Conservation (phyloP, 148 eudicot genomes). For the Linanthus parryae region DNA sequence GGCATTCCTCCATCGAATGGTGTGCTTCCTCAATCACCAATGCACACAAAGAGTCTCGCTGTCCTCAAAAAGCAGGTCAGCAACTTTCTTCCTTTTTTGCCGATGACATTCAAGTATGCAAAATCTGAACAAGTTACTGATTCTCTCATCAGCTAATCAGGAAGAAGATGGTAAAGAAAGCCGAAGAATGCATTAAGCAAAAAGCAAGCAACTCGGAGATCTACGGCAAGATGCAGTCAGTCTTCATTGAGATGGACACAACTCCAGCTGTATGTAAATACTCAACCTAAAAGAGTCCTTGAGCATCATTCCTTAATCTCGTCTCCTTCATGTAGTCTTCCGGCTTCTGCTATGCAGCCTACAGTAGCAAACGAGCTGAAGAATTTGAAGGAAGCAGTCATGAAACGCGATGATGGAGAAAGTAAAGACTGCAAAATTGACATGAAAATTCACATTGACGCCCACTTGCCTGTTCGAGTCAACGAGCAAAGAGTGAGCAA, state of each 20-base stretch:
- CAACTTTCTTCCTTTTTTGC: background rate
- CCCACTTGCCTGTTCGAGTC: constrained; percentile 72
- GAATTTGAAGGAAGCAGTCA: constrained; percentile 51
- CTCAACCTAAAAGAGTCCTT: background rate
- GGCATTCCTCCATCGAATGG: constrained; percentile 86
- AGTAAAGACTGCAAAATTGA: constrained; percentile 31
- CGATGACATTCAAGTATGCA: background rate
- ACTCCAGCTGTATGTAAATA: constrained; percentile 29
- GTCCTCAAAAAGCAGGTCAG: constrained; percentile 68
- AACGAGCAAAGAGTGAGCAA: constrained; percentile 86
- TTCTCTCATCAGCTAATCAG: constrained; percentile 41
- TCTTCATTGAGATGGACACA: constrained; percentile 49
- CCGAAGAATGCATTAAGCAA: constrained; percentile 36
- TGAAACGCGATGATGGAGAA: constrained; percentile 40
- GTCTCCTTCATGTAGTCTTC: background rate
- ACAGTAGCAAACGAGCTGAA: constrained; percentile 35
- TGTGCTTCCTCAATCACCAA: constrained; percentile 84
- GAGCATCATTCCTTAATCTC: background rate
- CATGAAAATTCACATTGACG: constrained; percentile 53
- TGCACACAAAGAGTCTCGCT: constrained; percentile 83
- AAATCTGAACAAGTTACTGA: background rate
- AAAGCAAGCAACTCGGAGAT: constrained; percentile 40
- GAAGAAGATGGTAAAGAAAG: constrained; percentile 50
- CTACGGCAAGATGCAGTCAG: constrained; percentile 47
- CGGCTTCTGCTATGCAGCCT: constrained; percentile 16